Conservation (phyloP, 78 protist genomes). For the Parvularia atlantis region DNA sequence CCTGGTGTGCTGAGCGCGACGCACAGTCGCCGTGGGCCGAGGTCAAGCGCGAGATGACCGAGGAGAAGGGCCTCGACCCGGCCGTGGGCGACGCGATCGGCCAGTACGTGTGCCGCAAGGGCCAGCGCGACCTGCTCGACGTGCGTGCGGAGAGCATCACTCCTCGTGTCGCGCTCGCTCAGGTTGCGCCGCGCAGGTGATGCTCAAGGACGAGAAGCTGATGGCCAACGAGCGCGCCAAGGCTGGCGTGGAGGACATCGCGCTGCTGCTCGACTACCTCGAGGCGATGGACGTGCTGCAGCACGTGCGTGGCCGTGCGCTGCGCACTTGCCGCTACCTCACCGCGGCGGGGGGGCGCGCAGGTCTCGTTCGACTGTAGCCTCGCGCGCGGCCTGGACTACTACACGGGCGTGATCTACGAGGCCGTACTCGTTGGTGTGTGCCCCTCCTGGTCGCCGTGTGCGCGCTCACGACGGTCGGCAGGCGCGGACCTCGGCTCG, state of each 20-base stretch:
- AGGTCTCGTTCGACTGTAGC: slow-evolving; percentile 59
- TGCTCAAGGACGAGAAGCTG: slow-evolving; percentile 3
- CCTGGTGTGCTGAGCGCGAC: background rate
- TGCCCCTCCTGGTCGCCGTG: background rate
- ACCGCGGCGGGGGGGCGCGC: background rate
- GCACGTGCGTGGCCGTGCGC: background rate
- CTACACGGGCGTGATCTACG: slow-evolving; percentile 84
- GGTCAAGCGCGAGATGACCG: slow-evolving; percentile 76
- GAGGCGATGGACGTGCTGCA: slow-evolving; percentile 21
- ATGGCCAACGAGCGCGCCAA: slow-evolving; percentile 26
- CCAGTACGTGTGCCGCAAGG: slow-evolving; percentile 41
- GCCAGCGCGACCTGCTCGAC: background rate
- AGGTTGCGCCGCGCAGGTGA: background rate
- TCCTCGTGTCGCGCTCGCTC: background rate
- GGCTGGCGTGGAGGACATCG: slow-evolving; percentile 44
- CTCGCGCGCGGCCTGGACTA: slow-evolving; percentile 91
- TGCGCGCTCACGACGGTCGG: background rate
- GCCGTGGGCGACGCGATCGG: slow-evolving; percentile 67
- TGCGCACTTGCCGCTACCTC: background rate
- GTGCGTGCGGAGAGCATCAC: background rate
- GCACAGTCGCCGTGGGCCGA: slow-evolving; percentile 74
- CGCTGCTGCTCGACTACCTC: slow-evolving; percentile 35
- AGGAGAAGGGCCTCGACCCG: slow-evolving; percentile 65
- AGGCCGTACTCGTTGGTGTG: slow-evolving; percentile 49
- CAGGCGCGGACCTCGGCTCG: slow-evolving; percentile 52